Evolutionary conservation across 2,329 filamentous ascomycete genomes (phyloP), one percentile per base, ranked within the genome.

Genomic region (Arthrobotrys pseudoclavata): DNA sequence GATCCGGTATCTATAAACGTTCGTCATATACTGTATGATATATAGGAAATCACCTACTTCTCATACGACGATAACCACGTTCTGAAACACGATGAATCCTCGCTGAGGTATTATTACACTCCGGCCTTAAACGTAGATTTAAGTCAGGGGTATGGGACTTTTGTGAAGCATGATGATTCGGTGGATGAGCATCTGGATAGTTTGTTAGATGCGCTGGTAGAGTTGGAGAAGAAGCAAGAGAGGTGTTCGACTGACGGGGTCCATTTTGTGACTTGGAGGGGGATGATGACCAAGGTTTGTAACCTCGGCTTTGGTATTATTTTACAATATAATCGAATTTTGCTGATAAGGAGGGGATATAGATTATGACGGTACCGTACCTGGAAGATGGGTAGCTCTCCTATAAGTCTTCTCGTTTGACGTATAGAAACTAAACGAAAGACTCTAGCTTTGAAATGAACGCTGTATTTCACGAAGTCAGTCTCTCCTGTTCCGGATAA

Each of bases 271-370:
- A 98, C 95, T 0, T 99, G 95, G 95, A 87, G 96, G 82, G 96
- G 96, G 42, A 97, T 98, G 93, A 94, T 99, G 91, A 98, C 96
- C 79, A 99, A 97, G 87, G 93, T 94, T 83, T 66, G 84, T 40
- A 22, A 18, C 13, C 29, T 29, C 29, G 29, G 29, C 29, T 4
- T 29, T 9, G 31, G 31, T 34, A 34, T 34, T 7, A 9, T 9
- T 34, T 2, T 34, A 34, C 12, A 34, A 2, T 34, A 34, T 57
- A n/a, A 15, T 40, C 12, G 12, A 4, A 6, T 12, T 31, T 52
- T 53, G 52, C 67, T 71, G 45, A 77, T 68, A 57, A 22, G 20
- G 9, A 4, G 13, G 13, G 10, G 1, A 20, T 22, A n/a, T 79
- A 97, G 93, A 93, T 99, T 80, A 90, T 98, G 90, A 90, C 91